These are phyloP conservation scores for Urtica urens DNA, from an alignment of 306 rosid genomes.

Conservation along the genomic window DNA sequence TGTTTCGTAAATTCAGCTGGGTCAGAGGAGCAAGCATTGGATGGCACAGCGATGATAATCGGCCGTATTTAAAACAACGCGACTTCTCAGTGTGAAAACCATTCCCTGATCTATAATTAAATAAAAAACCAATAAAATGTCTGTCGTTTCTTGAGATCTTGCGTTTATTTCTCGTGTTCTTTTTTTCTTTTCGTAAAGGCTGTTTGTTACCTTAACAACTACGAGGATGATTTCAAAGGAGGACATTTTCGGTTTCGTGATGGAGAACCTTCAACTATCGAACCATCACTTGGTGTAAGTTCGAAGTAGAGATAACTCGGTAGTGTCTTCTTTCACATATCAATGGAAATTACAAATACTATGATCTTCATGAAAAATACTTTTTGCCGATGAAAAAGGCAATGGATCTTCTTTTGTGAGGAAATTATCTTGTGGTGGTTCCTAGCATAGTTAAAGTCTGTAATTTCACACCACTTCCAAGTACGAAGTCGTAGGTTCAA, in stretches of 20 bases:
- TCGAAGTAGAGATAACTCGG: slow-evolving; percentile 28
- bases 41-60: slow-evolving; percentile 93
- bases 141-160: too few relatives aligned
- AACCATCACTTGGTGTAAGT: slow-evolving; percentile 67
- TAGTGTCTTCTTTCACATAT: too few relatives aligned
- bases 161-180: neutral
- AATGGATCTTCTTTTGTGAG: too few relatives aligned
- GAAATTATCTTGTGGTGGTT: too few relatives aligned
- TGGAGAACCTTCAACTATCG: slow-evolving; percentile 53
- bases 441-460: too few relatives aligned
- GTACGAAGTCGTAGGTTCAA: too few relatives aligned
- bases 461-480: too few relatives aligned
- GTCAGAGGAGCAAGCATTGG: slow-evolving; percentile 80
- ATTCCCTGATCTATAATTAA: neutral
- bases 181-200: slow-evolving; percentile 36
- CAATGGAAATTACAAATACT: too few relatives aligned
- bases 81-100: slow-evolving; percentile 55
- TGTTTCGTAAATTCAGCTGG: slow-evolving; percentile 43
- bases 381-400: too few relatives aligned
- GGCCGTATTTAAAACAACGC: slow-evolving; percentile 76
- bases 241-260: slow-evolving; percentile 81
- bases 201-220: slow-evolving; percentile 72
- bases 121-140: too few relatives aligned
- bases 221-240: slow-evolving; percentile 60
- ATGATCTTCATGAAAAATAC: too few relatives aligned